phyloP scores from a whole-genome alignment of 805 yeast genomes.

The Tetrapisispora pingtungensis region DNA sequence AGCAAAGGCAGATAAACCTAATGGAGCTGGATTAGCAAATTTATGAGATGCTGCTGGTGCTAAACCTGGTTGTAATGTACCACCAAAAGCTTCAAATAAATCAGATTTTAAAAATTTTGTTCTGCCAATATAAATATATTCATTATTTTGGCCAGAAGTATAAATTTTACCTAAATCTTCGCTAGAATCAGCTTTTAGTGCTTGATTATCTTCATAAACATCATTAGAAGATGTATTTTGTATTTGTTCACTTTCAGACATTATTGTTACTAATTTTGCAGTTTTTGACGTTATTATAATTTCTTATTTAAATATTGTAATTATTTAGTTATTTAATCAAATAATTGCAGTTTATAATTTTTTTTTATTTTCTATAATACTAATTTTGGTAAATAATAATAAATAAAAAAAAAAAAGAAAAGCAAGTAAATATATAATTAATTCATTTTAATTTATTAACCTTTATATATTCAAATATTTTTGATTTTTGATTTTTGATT shows the following conservation, averaged over 20 bases:
- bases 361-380: no score
- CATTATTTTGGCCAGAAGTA: conserved; percentile 42
- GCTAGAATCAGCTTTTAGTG: background rate
- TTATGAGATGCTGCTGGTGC: conserved; percentile 47
- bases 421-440: no score
- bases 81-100: conserved; percentile 64
- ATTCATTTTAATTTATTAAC: no score
- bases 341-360: no score
- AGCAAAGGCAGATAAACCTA: conserved; percentile 54
- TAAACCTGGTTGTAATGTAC: conserved; percentile 66
- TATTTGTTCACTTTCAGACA: conserved; percentile 4
- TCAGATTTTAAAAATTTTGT: conserved; percentile 56
- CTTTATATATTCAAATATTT: no score
- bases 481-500: no score
- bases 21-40: conserved; percentile 58
- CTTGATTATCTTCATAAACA: conserved; percentile 1
- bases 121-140: conserved; percentile 61
- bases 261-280: background rate
- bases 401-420: no score
- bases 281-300: background rate
- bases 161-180: conserved; percentile 19
- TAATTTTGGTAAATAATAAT: no score
- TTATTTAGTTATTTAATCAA: no score
- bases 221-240: background rate
- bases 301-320: no score